phyloP scores from a whole-genome alignment of 1,139 yeast species.

The Pichia sp. region DNA sequence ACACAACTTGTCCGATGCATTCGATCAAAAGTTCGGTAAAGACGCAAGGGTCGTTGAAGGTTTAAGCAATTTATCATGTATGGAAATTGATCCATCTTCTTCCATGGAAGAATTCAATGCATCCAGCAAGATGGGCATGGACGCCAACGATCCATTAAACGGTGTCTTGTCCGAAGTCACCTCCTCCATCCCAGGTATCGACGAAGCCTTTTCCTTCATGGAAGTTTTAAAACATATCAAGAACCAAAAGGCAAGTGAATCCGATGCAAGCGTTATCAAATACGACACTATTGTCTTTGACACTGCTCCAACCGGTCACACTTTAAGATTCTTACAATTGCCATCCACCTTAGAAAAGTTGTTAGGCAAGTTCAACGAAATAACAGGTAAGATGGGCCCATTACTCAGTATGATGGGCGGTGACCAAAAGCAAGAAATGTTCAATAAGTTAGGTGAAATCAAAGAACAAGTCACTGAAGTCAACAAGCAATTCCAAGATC shows the following conservation, averaged over 20 bases:
- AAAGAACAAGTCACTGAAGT: conserved; percentile 84
- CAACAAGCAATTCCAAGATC: conserved; percentile 91
- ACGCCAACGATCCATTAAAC: conserved; percentile 60
- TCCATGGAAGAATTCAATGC: conserved; percentile 84
- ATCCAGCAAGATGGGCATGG: conserved; percentile 40
- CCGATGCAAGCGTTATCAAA: conserved; percentile 39
- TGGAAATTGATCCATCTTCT: conserved; percentile 98
- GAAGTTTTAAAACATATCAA: conserved; percentile 97
- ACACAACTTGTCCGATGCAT: conserved; percentile 94
- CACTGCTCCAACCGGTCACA: conserved; percentile 99
- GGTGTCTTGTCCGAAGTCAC: conserved; percentile 89
- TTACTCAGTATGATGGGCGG: conserved; percentile 76
- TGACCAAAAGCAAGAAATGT: conserved; percentile 70
- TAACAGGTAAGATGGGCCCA: conserved; percentile 88
- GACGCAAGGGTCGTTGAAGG: conserved; percentile 96
- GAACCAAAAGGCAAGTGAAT: conserved; percentile 52
- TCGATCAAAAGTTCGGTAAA: conserved; percentile 96
- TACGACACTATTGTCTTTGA: conserved; percentile 93
- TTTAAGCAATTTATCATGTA: conserved; percentile 81
- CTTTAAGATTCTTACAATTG: conserved; percentile 88
- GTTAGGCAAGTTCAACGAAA: conserved; percentile 80
- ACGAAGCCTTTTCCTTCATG: conserved; percentile 96
- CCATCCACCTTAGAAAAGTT: conserved; percentile 91
- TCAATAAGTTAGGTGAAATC: conserved; percentile 78
- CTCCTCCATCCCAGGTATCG: conserved; percentile 95